Evolutionary conservation across 2,329 filamentous ascomycete genomes (phyloP).

Genomic region (Chaetomiaceae sp.): DNA sequence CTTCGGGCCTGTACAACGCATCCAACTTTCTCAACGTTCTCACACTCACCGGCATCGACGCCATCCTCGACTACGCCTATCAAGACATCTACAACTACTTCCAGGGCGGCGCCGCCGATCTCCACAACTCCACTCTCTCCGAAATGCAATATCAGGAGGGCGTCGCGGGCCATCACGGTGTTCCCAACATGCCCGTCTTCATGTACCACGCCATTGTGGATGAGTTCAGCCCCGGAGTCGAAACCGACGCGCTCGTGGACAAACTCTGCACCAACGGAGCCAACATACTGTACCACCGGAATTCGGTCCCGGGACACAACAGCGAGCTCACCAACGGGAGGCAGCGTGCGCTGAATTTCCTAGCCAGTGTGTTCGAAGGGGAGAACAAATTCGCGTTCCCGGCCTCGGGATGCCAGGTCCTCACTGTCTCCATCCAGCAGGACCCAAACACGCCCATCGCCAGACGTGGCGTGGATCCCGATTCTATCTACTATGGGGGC

Average conservation of each 20-base stretch:
- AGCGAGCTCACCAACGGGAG: too few species aligned
- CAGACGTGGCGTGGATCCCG: too few species aligned
- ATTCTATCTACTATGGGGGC: too few species aligned
- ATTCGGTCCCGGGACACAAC: too few species aligned
- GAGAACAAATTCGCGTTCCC: too few species aligned
- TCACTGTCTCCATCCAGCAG: too few species aligned
- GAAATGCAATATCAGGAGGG: constrained; percentile 28
- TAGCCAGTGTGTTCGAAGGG: too few species aligned
- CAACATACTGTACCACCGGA: constrained; percentile 39
- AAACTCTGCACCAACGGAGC: constrained; percentile 36
- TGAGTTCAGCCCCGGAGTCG: constrained; percentile 35
- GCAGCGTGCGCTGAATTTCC: too few species aligned
- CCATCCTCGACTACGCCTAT: constrained; percentile 24
- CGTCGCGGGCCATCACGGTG: constrained; percentile 32
- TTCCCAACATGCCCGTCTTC: constrained; percentile 40
- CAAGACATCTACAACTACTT: constrained; percentile 38
- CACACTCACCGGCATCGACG: constrained; percentile 25
- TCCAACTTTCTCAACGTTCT: constrained; percentile 28
- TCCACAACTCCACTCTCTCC: constrained; percentile 22
- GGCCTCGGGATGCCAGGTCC: too few species aligned
- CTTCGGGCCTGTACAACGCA: too few species aligned
- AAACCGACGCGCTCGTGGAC: constrained; percentile 36
- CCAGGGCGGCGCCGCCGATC: constrained; percentile 27
- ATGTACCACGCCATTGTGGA: constrained; percentile 42
- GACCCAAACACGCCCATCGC: too few species aligned